A percentile compares a stretch with the other conserved stretches of the same genome.
These are phyloP conservation scores for Fusarium proliferatum DNA, from an alignment of 2,329 filamentous ascomycete species.

Conservation along the genomic window DNA sequence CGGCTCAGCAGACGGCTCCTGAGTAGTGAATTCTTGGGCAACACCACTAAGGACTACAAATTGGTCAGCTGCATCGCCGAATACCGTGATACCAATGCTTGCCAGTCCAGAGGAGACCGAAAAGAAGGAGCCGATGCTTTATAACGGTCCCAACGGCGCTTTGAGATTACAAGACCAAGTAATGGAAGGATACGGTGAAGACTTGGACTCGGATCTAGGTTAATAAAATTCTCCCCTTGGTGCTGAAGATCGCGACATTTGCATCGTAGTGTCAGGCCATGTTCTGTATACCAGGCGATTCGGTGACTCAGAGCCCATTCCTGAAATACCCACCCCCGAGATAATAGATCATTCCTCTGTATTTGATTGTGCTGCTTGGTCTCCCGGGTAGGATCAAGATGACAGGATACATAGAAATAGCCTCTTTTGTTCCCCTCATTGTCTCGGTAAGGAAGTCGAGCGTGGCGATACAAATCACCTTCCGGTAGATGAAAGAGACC, in stretches of 20 bases:
- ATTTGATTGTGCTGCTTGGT: background rate
- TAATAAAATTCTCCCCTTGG: background rate
- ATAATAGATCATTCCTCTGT: background rate
- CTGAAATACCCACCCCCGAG: background rate
- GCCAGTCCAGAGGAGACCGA: background rate
- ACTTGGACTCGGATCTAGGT: background rate
- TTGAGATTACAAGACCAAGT: background rate
- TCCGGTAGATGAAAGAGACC: background rate
- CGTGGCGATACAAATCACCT: background rate
- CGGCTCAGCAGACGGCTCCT: background rate
- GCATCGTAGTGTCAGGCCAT: background rate
- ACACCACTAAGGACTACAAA: background rate
- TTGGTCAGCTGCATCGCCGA: background rate
- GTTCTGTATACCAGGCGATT: rapidly evolving
- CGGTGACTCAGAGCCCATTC: background rate
- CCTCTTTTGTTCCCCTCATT: background rate
- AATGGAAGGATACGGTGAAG: background rate
- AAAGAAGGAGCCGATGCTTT: rapidly evolving
- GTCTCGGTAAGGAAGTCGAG: background rate
- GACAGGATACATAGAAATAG: rapidly evolving
- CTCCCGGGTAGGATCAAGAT: rapidly evolving
- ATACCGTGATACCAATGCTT: background rate
- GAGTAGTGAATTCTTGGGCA: background rate
- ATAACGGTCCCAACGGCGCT: background rate
- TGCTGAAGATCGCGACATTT: background rate